These are phyloP conservation scores for Hortaea sp. DNA, from an alignment of 2,329 filamentous ascomycete species.

Conservation along the genomic window DNA sequence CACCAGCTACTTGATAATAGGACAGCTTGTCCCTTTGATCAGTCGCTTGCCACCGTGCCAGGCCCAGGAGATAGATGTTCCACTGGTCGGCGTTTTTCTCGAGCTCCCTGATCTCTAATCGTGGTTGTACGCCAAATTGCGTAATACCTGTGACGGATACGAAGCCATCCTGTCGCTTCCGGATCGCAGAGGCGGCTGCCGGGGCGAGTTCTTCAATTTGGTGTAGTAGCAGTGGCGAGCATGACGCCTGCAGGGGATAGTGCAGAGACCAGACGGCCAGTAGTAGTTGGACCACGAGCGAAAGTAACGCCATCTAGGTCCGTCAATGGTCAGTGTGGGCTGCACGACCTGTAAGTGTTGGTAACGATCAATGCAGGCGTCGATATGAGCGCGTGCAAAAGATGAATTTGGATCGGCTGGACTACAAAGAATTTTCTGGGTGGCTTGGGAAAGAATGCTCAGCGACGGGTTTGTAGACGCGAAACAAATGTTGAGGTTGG, in stretches of 20 bases:
- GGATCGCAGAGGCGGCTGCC: background rate
- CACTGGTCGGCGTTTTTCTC: conserved; percentile 54
- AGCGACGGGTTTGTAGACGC: no score
- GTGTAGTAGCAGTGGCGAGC: conserved; percentile 8
- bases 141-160: conserved; percentile 22
- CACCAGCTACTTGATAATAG: conserved; percentile 71
- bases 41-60: conserved; percentile 61
- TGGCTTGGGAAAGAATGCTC: background rate
- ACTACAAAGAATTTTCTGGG: background rate
- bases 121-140: conserved; percentile 26
- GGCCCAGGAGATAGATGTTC: conserved; percentile 67
- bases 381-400: background rate
- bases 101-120: conserved; percentile 60
- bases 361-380: background rate
- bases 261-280: background rate
- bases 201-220: conserved; percentile 9
- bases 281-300: background rate
- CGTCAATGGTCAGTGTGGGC: background rate
- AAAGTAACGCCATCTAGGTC: background rate
- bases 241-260: background rate
- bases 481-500: background rate
- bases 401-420: background rate
- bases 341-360: background rate
- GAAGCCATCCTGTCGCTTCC: conserved; percentile 12
- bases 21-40: conserved; percentile 56